Percentiles rank a stretch among this genome's conserved stretches.
Evolutionary conservation across 257 asterid species (phyloP).

Genomic region (Solanum raphanifolium): DNA sequence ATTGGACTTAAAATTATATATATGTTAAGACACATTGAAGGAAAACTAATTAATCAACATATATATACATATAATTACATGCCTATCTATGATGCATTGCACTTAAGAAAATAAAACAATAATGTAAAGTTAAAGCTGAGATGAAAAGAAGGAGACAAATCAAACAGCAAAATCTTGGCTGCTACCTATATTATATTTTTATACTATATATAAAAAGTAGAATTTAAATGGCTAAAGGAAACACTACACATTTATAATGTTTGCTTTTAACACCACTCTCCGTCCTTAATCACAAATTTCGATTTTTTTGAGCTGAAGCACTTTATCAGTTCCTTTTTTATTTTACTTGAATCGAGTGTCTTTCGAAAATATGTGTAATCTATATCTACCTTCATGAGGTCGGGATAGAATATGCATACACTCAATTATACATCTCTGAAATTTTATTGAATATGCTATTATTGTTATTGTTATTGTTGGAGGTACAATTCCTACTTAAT

Average conservation of each 20-base stretch:
- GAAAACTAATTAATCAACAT: neutral
- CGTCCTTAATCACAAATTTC: neutral
- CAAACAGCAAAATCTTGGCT: neutral
- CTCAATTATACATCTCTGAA: neutral
- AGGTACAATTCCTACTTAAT: neutral
- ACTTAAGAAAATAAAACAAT: neutral
- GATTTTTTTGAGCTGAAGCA: neutral
- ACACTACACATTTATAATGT: neutral
- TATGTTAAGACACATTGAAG: neutral
- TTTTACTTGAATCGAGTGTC: neutral
- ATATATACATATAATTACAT: neutral
- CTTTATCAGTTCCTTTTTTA: neutral
- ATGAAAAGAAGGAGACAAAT: neutral
- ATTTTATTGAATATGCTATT: neutral
- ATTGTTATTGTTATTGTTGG: neutral
- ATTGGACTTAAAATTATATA: neutral
- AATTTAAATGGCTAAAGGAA: neutral
- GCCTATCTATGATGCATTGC: neutral
- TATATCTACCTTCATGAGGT: neutral
- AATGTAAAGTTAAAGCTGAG: neutral
- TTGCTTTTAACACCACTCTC: neutral
- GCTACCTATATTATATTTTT: neutral
- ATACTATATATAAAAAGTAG: neutral
- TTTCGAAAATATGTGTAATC: neutral
- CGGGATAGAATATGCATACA: too few species aligned